Percentiles rank a stretch among this genome's conserved stretches.
phyloP scores from a whole-genome alignment of 2,329 filamentous ascomycete genomes.

The Sphaerulina vaccinii region DNA sequence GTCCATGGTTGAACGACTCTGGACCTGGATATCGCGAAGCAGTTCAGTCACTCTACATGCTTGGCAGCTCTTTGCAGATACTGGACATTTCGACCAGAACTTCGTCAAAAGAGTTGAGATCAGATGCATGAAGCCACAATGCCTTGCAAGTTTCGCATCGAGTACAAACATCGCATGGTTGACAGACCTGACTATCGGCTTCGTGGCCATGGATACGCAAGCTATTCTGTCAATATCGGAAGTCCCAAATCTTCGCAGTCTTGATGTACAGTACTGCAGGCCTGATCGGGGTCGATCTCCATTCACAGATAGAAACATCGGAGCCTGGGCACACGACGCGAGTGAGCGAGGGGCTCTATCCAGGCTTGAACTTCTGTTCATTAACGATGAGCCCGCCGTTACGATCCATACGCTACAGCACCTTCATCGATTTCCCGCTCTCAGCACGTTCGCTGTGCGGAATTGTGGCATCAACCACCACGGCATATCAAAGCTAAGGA shows the following conservation, averaged over 20 bases:
- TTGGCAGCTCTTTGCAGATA: constrained; percentile 11
- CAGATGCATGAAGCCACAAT: background rate
- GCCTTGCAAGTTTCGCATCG: background rate
- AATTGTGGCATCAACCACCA: constrained; percentile 2
- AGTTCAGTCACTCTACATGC: constrained; percentile 1
- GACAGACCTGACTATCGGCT: constrained; percentile 20
- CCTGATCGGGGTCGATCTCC: background rate
- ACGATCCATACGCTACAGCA: constrained; percentile 17
- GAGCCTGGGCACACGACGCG: constrained; percentile 26
- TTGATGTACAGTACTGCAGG: constrained; percentile 15
- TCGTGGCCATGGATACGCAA: background rate
- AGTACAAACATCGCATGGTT: constrained; percentile 21
- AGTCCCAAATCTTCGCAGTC: constrained; percentile 16
- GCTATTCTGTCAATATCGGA: background rate
- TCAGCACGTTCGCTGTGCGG: constrained; percentile 20
- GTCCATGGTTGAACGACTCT: constrained; percentile 17
- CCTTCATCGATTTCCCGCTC: constrained; percentile 21
- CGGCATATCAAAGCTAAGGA: background rate
- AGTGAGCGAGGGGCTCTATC: constrained; percentile 17
- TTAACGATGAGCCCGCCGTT: constrained; percentile 16
- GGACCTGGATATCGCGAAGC: constrained; percentile 13
- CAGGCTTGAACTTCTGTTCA: constrained; percentile 22
- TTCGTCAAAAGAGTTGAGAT: background rate
- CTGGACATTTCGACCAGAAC: background rate
- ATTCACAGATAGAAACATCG: constrained; percentile 24